Conservation (phyloP, 225 moss, liverwort and hornwort genomes). For the Pseudisothecium myosuroides region DNA sequence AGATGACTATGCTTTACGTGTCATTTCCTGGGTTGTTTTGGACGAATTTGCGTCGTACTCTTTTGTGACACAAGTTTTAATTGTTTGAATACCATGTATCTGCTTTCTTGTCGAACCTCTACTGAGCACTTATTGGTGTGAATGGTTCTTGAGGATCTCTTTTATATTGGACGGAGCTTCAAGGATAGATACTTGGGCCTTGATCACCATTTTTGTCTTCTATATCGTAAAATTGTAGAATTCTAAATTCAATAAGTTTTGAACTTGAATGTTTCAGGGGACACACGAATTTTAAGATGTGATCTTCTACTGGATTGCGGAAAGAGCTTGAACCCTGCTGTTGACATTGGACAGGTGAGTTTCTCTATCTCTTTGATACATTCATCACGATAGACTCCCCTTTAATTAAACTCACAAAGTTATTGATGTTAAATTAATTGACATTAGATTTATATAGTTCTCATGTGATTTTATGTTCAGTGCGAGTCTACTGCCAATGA, state of each 20-base stretch:
- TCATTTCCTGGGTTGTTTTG: not conserved
- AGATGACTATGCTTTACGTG: not conserved
- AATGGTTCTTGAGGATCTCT: not conserved
- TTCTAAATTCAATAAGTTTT: not conserved
- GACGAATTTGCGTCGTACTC: not conserved
- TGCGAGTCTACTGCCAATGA: not conserved
- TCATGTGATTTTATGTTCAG: not conserved
- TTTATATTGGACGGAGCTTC: not conserved
- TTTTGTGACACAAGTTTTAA: not conserved
- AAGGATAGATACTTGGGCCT: not conserved
- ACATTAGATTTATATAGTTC: too few species aligned
- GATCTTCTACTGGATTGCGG: slow-evolving; percentile 81
- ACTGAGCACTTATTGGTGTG: not conserved
- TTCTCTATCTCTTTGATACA: not conserved
- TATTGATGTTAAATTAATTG: not conserved
- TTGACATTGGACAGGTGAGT: slow-evolving; percentile 76
- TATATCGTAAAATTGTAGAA: not conserved
- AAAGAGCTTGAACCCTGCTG: slow-evolving; percentile 83
- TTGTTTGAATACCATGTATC: not conserved
- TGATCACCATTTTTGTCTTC: not conserved
- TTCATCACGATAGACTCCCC: too few species aligned
- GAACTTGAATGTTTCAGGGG: slow-evolving; percentile 30
- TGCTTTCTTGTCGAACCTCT: not conserved
- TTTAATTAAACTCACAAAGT: not conserved
- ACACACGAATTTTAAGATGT: slow-evolving; percentile 45